Evolutionary conservation across 2,329 filamentous ascomycete genomes (phyloP).

Genomic region (Colletotrichum spinosum): DNA sequence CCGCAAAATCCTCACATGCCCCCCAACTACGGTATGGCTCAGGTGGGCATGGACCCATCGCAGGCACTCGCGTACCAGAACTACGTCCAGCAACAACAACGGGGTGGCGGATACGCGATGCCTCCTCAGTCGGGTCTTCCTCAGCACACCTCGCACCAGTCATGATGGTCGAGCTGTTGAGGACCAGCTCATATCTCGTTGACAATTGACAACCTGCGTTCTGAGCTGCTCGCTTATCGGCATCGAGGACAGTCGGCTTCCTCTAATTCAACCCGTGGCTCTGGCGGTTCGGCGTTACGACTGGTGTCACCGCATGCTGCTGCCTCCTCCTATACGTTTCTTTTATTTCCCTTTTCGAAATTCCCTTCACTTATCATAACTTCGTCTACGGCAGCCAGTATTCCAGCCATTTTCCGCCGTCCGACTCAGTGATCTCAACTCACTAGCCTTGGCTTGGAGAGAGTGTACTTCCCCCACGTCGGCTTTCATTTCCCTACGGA

Average conservation of each 20-base stretch:
- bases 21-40: slow-evolving; percentile 67
- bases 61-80: slow-evolving; percentile 86
- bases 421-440: neutral
- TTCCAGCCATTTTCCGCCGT: slow-evolving; percentile 1
- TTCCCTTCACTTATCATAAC: slow-evolving; percentile 16
- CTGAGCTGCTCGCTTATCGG: slow-evolving; percentile 46
- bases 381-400: slow-evolving; percentile 5
- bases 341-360: slow-evolving; percentile 33
- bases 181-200: slow-evolving; percentile 50
- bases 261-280: slow-evolving; percentile 43
- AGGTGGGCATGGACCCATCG: slow-evolving; percentile 78
- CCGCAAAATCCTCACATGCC: slow-evolving; percentile 73
- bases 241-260: slow-evolving; percentile 12
- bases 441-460: neutral
- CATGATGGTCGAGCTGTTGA: slow-evolving; percentile 59
- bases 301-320: slow-evolving; percentile 33
- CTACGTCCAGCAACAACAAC: slow-evolving; percentile 79
- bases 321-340: slow-evolving; percentile 31
- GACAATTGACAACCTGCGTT: slow-evolving; percentile 72
- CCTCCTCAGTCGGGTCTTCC: slow-evolving; percentile 82
- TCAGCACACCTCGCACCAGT: slow-evolving; percentile 84
- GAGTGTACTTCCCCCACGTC: slow-evolving; percentile 4
- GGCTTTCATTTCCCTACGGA: slow-evolving; percentile 7
- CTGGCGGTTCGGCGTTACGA: slow-evolving; percentile 53
- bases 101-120: slow-evolving; percentile 81